Percentiles rank a stretch among this genome's conserved stretches.
Evolutionary conservation across 2,329 filamentous ascomycete genomes (phyloP).

Genomic region (Colletotrichum sp.): DNA sequence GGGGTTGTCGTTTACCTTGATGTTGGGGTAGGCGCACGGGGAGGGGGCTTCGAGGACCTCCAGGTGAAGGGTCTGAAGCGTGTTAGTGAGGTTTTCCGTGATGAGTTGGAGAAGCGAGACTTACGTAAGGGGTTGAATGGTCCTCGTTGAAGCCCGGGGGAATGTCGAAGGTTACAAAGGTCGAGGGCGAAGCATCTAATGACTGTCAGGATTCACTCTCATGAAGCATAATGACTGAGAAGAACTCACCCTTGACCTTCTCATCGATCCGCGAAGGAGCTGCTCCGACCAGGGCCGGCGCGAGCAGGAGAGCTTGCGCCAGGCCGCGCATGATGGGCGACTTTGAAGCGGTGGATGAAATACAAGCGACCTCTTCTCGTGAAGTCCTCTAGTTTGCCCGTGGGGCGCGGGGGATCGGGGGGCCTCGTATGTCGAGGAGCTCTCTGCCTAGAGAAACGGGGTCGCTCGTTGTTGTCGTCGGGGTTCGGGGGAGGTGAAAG

Average conservation of each 20-base stretch:
- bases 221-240: not conserved
- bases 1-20: constrained; percentile 50
- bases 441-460: not conserved
- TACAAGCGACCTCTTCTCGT: not conserved
- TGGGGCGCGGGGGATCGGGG: not conserved
- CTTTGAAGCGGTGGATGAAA: not conserved
- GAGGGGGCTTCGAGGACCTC: constrained; percentile 48
- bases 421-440: not conserved
- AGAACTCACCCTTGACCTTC: not conserved
- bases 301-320: constrained; percentile 33
- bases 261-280: constrained; percentile 16
- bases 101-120: not conserved
- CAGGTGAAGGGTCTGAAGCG: constrained; percentile 42
- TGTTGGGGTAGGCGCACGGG: constrained; percentile 51
- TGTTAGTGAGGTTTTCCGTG: not conserved
- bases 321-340: constrained; percentile 14
- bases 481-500: not conserved
- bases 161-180: constrained; percentile 21
- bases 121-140: constrained; percentile 5
- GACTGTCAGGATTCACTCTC: not conserved
- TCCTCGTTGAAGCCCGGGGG: constrained; percentile 11
- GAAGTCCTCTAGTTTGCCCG: not conserved
- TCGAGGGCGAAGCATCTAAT: constrained; percentile 2
- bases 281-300: constrained; percentile 37
- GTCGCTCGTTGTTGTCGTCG: not conserved